Base-by-base conservation (phyloP, 495 filamentous ascomycete genomes). In the Tuber umbilicatum region DNA sequence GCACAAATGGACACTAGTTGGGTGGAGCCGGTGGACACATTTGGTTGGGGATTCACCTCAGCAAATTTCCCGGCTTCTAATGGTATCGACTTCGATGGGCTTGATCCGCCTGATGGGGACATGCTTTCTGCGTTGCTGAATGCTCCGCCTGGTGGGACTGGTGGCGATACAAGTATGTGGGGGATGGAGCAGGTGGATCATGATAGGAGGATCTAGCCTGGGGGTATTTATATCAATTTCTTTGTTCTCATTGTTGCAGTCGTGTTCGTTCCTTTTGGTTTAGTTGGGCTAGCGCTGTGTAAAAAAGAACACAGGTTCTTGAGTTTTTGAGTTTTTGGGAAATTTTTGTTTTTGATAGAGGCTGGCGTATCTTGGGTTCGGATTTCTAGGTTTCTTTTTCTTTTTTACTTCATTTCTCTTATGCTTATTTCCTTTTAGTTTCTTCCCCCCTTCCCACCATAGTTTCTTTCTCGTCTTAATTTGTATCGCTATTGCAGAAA, bases 81-180 rank as follows among this genome's bases (percentile, higher is more conserved):
- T 50, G 76, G 70, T 23, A 50, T 76, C n/a, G 71, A 39, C 10
- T 78, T 79, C 64, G 75, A 74, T 47, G 75, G 43, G 31, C 43
- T 79, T 37, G 72, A 72, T 40, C 77, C 77, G 41, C 35, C 38
- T 14, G 45, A 42, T n/a, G 77, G 74, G 38, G 73, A 70, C 14
- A n/a, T 78, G 37, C 43, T 78, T 17, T 41, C 38, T 31, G 73
- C 68, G n/a, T 70, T 70, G 43, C 45, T 78, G 38, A 27, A 50
- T 70, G 38, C 64, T 37, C 50, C 75, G 50, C 19, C 45, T 1
- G 75, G 69, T n/a, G 72, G 75, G 1, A 72, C 19, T 70, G 71
- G 77, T 31, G 77, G 77, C 27, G 77, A 79, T 74, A 79, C 77
- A 5, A 41, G 69, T 4, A 79, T 79, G 77, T 79, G 77, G 77